A percentile compares a stretch with the other conserved stretches of the same genome.
Evolutionary conservation across 1,284 basidiomycete species (phyloP).

Genomic region (Bothia castanella): DNA sequence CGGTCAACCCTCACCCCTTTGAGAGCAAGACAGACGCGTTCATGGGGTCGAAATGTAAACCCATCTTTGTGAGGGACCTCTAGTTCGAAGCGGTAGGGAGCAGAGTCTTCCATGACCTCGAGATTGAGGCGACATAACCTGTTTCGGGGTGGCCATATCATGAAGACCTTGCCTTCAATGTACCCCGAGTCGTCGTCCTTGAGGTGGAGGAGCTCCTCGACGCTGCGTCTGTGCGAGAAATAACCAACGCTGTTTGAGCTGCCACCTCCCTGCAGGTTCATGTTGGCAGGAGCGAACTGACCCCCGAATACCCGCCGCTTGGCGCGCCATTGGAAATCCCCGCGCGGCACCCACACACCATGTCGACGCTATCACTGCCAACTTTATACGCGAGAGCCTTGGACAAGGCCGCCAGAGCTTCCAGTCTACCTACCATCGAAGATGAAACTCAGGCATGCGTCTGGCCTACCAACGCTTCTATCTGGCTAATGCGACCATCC

Average conservation of each 20-base stretch:
- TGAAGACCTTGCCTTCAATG: conserved; percentile 40
- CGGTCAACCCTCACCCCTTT: conserved; percentile 35
- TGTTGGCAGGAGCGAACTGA: background rate
- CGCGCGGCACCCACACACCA: conserved; percentile 14
- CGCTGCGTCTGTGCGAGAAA: conserved; percentile 26
- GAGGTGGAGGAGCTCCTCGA: conserved; percentile 22
- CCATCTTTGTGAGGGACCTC: conserved; percentile 32
- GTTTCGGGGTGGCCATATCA: conserved; percentile 40
- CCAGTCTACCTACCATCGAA: conserved; percentile 43
- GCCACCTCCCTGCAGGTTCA: conserved; percentile 10
- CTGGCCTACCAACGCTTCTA: background rate
- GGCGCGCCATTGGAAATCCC: background rate
- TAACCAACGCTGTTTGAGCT: conserved; percentile 1
- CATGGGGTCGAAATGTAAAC: conserved; percentile 35
- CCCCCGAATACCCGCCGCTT: conserved; percentile 19
- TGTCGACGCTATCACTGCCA: conserved; percentile 38
- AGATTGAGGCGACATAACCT: conserved; percentile 26
- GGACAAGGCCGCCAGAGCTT: conserved; percentile 41
- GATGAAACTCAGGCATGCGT: conserved; percentile 48
- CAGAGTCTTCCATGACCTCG: conserved; percentile 22
- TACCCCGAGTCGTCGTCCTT: conserved; percentile 31
- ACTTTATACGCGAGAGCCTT: conserved; percentile 46
- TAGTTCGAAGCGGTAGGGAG: conserved; percentile 37
- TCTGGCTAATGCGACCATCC: conserved; percentile 14
- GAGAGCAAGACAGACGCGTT: conserved; percentile 43